Evolutionary conservation across 78 protist genomes (phyloP), one percentile per base, ranked within the genome.

Genomic region (Dictyostelium purpureum): DNA sequence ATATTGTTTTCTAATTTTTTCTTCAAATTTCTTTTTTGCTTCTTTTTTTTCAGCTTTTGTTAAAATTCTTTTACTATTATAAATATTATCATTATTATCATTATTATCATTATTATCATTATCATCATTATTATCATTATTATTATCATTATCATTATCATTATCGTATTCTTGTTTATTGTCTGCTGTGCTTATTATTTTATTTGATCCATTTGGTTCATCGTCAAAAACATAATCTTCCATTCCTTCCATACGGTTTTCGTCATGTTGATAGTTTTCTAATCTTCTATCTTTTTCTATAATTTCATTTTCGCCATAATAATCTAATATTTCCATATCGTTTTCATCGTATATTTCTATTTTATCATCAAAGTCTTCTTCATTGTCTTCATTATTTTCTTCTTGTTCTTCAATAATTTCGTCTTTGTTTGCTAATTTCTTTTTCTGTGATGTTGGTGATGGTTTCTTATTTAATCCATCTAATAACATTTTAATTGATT

Each of bases 161-260:
- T 75, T 26, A 52, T 52, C 43, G 3, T 75, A 43, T 71, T 6
- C 24, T 56, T 56, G 12, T 21, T 7, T 21, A 28, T 73, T 6
- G 10, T 26, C 31, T 6, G 24, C 37, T 16, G 10, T 49, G 56
- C 1, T 49, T 49, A 16, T 49, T 43, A 43, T 77, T 33, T 2
- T 21, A 24, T 9, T 21, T 1, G 31, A 49, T 2, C 12, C 70
- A 51, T 56, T n/a, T 4, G 4, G 0, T 43, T 85, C 91, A 33
- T 85, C 81, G 43, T 70, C 81, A 45, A 85, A 85, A 31, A 57
- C 81, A 33, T 85, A 73, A n/a, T 85, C 91, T 21, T 85, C 91
- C 91, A 85, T 85, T 0, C 91, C 91, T 9, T 54, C 81, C 81
- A 85, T 70, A 42, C 91, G 45, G 33, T 74, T 74, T 49, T 74